Evolutionary conservation across 176 grass and related monocot species (phyloP).

Genomic region (Zea luxurians): DNA sequence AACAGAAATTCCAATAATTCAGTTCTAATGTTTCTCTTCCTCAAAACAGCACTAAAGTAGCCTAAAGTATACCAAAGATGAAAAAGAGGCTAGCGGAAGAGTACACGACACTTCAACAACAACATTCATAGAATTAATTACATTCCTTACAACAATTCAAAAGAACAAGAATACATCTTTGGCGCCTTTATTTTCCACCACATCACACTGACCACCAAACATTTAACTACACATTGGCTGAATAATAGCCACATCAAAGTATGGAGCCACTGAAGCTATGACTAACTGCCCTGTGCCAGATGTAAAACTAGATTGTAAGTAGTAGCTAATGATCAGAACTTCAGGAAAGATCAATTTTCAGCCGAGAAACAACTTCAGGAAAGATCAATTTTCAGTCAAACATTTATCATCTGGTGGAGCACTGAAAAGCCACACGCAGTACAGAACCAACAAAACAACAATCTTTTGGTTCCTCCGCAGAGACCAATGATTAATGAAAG

Average conservation of each 20-base stretch:
- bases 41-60: background rate
- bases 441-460: background rate
- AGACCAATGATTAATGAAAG: background rate
- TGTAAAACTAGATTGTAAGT: background rate
- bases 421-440: background rate
- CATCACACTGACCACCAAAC: background rate
- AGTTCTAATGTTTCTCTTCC: background rate
- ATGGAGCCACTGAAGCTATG: background rate
- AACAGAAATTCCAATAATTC: background rate
- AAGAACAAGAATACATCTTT: background rate
- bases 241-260: background rate
- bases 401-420: background rate
- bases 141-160: background rate
- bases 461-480: background rate
- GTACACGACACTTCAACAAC: background rate
- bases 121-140: background rate
- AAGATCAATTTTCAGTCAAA: constrained; percentile 1
- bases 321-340: background rate
- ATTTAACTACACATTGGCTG: background rate
- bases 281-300: background rate
- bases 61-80: background rate
- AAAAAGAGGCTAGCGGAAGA: background rate
- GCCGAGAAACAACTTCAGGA: background rate
- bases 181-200: background rate
- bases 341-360: background rate